phyloP scores from a whole-genome alignment of 371 early-diverging fungal genomes.

The Mortierella sp. region DNA sequence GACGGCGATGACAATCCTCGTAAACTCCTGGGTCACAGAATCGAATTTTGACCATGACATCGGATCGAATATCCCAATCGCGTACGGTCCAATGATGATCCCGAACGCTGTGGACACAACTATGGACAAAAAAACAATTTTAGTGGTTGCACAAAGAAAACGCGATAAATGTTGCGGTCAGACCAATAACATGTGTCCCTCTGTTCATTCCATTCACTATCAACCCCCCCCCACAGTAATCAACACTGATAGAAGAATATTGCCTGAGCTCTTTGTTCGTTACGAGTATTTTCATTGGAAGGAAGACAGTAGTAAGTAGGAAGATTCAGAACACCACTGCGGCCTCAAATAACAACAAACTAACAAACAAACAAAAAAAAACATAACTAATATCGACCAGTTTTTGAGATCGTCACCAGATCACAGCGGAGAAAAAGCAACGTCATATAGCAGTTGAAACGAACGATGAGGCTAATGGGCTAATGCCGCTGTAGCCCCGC shows the following conservation, averaged over 20 bases:
- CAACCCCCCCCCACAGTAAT: background rate
- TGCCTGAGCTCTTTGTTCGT: background rate
- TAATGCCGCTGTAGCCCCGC: background rate
- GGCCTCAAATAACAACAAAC: background rate
- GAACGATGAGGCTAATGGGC: background rate
- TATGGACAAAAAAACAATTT: constrained; percentile 22
- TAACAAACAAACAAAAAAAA: background rate
- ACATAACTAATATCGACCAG: background rate
- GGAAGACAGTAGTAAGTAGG: background rate
- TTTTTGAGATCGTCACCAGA: constrained; percentile 8
- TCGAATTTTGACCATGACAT: constrained; percentile 64
- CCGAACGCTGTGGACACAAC: constrained; percentile 92
- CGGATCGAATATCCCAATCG: constrained; percentile 75
- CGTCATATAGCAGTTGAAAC: background rate
- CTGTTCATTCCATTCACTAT: background rate
- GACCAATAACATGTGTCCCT: background rate
- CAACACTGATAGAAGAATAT: background rate
- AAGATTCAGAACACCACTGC: constrained; percentile 15
- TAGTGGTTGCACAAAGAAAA: background rate
- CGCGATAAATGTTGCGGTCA: background rate
- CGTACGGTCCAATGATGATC: constrained; percentile 86
- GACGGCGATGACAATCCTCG: constrained; percentile 85
- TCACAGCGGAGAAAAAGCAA: background rate
- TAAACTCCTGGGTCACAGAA: constrained; percentile 76
- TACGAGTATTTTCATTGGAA: background rate